These are phyloP conservation scores for Pyrenopolyporus hunteri DNA, from an alignment of 495 filamentous ascomycete genomes.

Conservation along the genomic window DNA sequence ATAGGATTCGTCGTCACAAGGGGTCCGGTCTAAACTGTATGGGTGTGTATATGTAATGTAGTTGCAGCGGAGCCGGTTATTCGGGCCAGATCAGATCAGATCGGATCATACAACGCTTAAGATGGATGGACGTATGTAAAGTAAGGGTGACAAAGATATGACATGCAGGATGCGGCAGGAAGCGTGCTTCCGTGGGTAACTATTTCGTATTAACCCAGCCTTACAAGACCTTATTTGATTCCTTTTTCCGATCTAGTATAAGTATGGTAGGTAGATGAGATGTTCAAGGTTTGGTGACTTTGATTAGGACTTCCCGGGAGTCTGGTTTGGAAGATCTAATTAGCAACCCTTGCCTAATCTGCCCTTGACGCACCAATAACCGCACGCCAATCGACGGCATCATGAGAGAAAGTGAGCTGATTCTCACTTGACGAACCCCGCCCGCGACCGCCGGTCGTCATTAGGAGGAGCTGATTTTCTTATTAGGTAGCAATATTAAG, in stretches of 20 bases:
- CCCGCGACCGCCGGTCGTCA: slow-evolving; percentile 24
- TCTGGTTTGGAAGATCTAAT: slow-evolving; percentile 33
- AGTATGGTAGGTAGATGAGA: background rate
- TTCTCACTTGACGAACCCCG: slow-evolving; percentile 37
- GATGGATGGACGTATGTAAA: background rate
- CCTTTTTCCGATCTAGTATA: slow-evolving; percentile 16
- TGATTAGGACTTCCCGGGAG: slow-evolving; percentile 17
- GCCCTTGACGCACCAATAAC: slow-evolving; percentile 31
- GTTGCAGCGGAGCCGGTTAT: background rate
- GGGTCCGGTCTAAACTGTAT: background rate
- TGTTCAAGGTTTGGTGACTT: background rate
- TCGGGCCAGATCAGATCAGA: no score
- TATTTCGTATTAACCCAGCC: slow-evolving; percentile 1
- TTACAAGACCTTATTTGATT: background rate
- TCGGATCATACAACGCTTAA: background rate
- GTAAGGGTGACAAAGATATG: background rate
- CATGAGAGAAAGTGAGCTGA: slow-evolving; percentile 37
- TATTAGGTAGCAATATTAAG: slow-evolving; percentile 32
- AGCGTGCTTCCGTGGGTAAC: background rate
- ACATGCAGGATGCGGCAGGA: background rate
- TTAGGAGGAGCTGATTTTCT: slow-evolving; percentile 26
- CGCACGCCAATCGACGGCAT: slow-evolving; percentile 33
- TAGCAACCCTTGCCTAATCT: slow-evolving; percentile 34
- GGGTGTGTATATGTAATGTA: no score
- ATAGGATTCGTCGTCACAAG: background rate